Percentiles rank a stretch among this genome's conserved stretches.
phyloP scores from a whole-genome alignment of 768 basidiomycete genomes.

The Hygrophorus pudorinus region DNA sequence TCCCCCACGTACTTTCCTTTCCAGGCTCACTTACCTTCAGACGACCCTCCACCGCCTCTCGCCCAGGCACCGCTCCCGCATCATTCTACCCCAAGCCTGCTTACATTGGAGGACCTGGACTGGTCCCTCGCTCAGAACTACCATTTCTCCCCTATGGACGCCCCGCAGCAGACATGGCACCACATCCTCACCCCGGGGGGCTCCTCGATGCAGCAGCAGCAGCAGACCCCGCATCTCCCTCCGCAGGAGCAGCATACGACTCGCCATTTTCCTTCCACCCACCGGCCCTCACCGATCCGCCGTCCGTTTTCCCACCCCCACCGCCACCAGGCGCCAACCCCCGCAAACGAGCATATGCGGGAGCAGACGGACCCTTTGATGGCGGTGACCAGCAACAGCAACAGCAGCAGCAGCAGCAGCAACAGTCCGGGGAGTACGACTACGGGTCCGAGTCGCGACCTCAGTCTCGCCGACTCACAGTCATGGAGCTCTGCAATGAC shows the following conservation, averaged over 20 bases:
- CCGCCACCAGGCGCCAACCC: slow-evolving; percentile 32
- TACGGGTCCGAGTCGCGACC: slow-evolving; percentile 70
- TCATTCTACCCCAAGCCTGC: slow-evolving; percentile 45
- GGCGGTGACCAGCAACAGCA: no score
- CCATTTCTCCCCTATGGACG: slow-evolving; percentile 30
- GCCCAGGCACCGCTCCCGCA: slow-evolving; percentile 66
- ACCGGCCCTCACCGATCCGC: slow-evolving; percentile 32
- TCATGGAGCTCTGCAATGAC: slow-evolving; percentile 88
- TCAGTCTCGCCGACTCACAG: slow-evolving; percentile 68
- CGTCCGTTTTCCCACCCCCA: slow-evolving; percentile 6
- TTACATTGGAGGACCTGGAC: slow-evolving; percentile 40
- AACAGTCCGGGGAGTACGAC: slow-evolving; percentile 57
- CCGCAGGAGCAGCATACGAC: slow-evolving; percentile 29
- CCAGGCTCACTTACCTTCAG: slow-evolving; percentile 47
- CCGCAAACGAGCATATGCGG: slow-evolving; percentile 54
- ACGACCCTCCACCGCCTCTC: slow-evolving; percentile 49
- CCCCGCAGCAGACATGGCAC: slow-evolving; percentile 1
- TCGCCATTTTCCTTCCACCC: slow-evolving; percentile 77
- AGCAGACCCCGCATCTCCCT: slow-evolving; percentile 18
- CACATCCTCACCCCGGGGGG: slow-evolving; percentile 16
- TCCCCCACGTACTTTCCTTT: slow-evolving; percentile 46
- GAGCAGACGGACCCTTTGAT: slow-evolving; percentile 46
- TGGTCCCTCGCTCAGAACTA: slow-evolving; percentile 35
- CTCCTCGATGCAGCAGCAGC: slow-evolving; percentile 18
- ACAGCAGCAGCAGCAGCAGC: no score